phyloP scores from a whole-genome alignment of 2,329 filamentous ascomycete species.

The Lasiodiplodia gonubiensis region DNA sequence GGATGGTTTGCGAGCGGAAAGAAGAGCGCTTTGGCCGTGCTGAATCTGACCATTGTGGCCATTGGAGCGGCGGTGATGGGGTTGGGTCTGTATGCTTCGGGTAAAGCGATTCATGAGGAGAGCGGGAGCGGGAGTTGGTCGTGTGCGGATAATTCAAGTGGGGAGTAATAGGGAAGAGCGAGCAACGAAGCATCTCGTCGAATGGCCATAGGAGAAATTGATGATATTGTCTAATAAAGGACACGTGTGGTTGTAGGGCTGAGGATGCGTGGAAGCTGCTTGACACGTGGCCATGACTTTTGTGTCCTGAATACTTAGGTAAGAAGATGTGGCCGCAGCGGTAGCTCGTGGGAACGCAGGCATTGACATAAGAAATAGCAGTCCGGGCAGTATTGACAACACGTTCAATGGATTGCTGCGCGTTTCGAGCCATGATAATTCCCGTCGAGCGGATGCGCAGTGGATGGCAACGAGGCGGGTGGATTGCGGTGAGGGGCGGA shows the following conservation, averaged over 20 bases:
- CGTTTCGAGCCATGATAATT: background rate
- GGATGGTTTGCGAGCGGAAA: constrained; percentile 5
- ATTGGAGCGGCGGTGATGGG: constrained; percentile 25
- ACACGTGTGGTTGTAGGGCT: background rate
- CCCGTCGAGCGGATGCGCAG: background rate
- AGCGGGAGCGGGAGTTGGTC: constrained; percentile 34
- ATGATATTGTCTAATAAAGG: too few species aligned
- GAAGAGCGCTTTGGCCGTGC: constrained; percentile 15
- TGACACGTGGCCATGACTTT: background rate
- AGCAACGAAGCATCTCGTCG: too few species aligned
- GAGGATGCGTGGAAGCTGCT: background rate
- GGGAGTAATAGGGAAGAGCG: background rate
- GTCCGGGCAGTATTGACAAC: background rate
- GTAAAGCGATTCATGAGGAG: constrained; percentile 36
- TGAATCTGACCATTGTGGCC: constrained; percentile 13
- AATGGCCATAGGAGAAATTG: background rate
- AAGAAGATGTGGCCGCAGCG: background rate
- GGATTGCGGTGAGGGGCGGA: constrained; percentile 16
- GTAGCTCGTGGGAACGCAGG: background rate
- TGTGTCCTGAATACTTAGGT: background rate
- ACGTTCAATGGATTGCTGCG: background rate
- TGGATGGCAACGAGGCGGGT: background rate
- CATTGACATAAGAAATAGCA: background rate
- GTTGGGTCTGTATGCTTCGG: constrained; percentile 36
- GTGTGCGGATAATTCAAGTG: constrained; percentile 32